Conservation (phyloP, 208 protist genomes). For the Leptomonas seymouri region DNA sequence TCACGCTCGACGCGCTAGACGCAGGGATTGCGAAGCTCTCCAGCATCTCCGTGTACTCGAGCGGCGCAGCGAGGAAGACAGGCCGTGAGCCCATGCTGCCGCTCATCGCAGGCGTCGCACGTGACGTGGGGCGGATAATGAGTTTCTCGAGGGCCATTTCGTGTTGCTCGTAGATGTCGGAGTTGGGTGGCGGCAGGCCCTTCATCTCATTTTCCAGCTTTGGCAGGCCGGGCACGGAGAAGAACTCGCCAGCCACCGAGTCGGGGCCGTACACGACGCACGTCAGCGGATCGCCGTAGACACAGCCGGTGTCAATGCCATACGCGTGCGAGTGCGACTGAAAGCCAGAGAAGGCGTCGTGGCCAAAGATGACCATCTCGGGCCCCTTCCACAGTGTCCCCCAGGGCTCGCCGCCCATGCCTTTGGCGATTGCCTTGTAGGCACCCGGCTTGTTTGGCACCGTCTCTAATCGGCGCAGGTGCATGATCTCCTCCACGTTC, state of each 20-base stretch:
- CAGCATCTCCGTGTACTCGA: conserved; percentile 18
- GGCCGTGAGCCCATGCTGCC: conserved; percentile 20
- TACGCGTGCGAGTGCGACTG: conserved; percentile 72
- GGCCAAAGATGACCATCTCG: conserved; percentile 87
- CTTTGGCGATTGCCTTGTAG: conserved; percentile 70
- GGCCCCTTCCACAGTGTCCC: conserved; percentile 77
- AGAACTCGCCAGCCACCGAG: conserved; percentile 50
- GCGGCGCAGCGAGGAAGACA: conserved; percentile 45
- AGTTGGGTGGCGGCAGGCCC: conserved; percentile 71
- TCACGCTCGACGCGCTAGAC: conserved; percentile 8
- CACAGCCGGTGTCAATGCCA: conserved; percentile 92
- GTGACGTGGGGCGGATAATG: conserved; percentile 65
- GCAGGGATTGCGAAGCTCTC: conserved; percentile 2
- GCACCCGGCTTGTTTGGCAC: conserved; percentile 22
- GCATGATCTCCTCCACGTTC: conserved; percentile 82
- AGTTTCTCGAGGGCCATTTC: conserved; percentile 48
- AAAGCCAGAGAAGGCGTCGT: conserved; percentile 83
- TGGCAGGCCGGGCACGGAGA: conserved; percentile 74
- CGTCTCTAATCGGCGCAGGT: conserved; percentile 74
- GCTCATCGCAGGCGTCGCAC: conserved; percentile 40
- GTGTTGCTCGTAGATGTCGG: conserved; percentile 75
- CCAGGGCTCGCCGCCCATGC: conserved; percentile 65
- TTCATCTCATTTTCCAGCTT: conserved; percentile 65
- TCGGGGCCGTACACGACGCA: conserved; percentile 67
- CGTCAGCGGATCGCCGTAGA: conserved; percentile 85